phyloP scores from a whole-genome alignment of 495 filamentous ascomycete species.

The Glarea lozoyensis region DNA sequence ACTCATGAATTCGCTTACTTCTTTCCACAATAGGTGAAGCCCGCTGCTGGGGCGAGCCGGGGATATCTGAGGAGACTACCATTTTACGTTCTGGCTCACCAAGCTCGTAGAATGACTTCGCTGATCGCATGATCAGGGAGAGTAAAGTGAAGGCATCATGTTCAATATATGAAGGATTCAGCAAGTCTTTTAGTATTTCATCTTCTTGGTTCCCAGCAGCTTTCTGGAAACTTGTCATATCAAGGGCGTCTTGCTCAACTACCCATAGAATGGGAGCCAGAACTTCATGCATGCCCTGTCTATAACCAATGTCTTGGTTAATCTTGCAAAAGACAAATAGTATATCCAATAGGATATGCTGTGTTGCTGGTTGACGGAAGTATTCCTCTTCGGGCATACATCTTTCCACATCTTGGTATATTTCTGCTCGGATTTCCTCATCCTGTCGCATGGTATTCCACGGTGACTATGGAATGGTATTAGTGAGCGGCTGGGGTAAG shows the following conservation, averaged over 20 bases:
- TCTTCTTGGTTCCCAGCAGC: slow-evolving; percentile 26
- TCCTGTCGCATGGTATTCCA: slow-evolving; percentile 81
- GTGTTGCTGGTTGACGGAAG: slow-evolving; percentile 72
- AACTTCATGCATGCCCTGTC: slow-evolving; percentile 97
- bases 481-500: not conserved
- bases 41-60: slow-evolving; percentile 23
- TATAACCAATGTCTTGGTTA: slow-evolving; percentile 78
- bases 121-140: slow-evolving; percentile 74
- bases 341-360: slow-evolving; percentile 76
- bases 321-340: slow-evolving; percentile 93
- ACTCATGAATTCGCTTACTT: slow-evolving; percentile 77
- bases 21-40: slow-evolving; percentile 75
- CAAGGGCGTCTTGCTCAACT: slow-evolving; percentile 64
- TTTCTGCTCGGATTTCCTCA: slow-evolving; percentile 76
- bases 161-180: slow-evolving; percentile 68
- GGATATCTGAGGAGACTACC: slow-evolving; percentile 18
- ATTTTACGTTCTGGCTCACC: slow-evolving; percentile 24
- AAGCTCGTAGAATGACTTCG: slow-evolving; percentile 79
- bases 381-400: slow-evolving; percentile 88
- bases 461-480: slow-evolving; percentile 56
- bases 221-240: slow-evolving; percentile 13
- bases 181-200: slow-evolving; percentile 45
- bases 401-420: slow-evolving; percentile 89
- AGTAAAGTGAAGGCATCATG: slow-evolving; percentile 89
- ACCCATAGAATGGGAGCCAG: slow-evolving; percentile 88